Evolutionary conservation across 2,329 filamentous ascomycete genomes (phyloP).

Genomic region (Apiospora koreana): DNA sequence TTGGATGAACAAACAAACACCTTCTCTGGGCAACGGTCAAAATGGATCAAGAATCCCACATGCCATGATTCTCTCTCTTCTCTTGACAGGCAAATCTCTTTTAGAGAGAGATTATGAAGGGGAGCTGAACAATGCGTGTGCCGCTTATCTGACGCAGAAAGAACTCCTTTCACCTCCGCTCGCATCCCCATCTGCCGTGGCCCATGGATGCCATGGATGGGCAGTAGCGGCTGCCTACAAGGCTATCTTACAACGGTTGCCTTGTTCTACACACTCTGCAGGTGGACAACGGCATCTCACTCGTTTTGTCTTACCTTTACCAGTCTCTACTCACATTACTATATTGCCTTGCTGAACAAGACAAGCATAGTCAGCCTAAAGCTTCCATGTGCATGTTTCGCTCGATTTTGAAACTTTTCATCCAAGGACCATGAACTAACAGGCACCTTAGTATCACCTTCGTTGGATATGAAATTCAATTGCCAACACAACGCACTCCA

Average conservation of each 20-base stretch:
- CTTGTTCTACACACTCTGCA: background rate
- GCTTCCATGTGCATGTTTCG: background rate
- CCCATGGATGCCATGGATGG: background rate
- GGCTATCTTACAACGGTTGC: background rate
- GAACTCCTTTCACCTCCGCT: background rate
- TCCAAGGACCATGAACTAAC: background rate
- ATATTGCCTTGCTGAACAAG: background rate
- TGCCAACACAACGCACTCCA: too few species aligned
- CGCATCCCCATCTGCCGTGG: background rate
- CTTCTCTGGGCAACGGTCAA: too few species aligned
- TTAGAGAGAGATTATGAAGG: too few species aligned
- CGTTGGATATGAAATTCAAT: background rate
- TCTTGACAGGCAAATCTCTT: background rate
- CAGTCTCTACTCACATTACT: background rate
- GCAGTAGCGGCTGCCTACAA: constrained; percentile 6
- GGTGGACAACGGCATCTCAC: background rate
- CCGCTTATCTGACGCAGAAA: constrained; percentile 2
- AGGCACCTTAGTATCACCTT: background rate
- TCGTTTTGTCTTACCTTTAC: background rate
- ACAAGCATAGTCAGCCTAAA: background rate
- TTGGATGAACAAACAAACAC: background rate
- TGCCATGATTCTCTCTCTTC: background rate
- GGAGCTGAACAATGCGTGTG: background rate
- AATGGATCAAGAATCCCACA: background rate
- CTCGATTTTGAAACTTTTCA: background rate